phyloP scores from a whole-genome alignment of 2,329 filamentous ascomycete species.

The Pseudopyrenochaeta lycopersici region DNA sequence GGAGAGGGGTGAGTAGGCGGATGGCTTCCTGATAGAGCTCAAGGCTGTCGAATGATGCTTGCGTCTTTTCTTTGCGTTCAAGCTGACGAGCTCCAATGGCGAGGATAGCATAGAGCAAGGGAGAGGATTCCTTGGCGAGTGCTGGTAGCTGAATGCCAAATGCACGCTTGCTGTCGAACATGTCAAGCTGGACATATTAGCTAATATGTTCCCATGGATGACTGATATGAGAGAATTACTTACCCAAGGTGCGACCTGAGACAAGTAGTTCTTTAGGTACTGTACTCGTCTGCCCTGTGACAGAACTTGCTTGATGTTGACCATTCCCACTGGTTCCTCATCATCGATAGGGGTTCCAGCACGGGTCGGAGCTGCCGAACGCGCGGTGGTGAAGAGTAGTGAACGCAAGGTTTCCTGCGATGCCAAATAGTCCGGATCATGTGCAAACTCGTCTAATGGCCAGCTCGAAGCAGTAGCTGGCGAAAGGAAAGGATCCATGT shows the following conservation, averaged over 20 bases:
- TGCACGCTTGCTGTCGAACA: conserved; percentile 60
- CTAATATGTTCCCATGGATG: too few species aligned
- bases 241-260: conserved; percentile 40
- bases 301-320: conserved; percentile 31
- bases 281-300: conserved; percentile 31
- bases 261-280: conserved; percentile 42
- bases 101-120: conserved; percentile 60
- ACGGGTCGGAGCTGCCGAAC: conserved; percentile 35
- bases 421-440: conserved; percentile 38
- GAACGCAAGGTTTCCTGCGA: conserved; percentile 39
- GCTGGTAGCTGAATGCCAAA: conserved; percentile 60
- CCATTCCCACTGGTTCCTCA: conserved; percentile 6
- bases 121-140: conserved; percentile 55
- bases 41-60: conserved; percentile 56
- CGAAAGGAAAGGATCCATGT: conserved; percentile 33
- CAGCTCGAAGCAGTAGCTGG: conserved; percentile 32
- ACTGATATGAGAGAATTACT: not conserved
- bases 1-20: conserved; percentile 57
- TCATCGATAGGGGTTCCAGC: conserved; percentile 29
- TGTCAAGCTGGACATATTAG: conserved; percentile 54
- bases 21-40: conserved; percentile 63
- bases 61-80: conserved; percentile 55
- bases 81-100: conserved; percentile 63
- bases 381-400: conserved; percentile 40
- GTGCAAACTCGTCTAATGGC: conserved; percentile 37